Conservation (phyloP, 768 basidiomycete genomes). For the Boletellus sp. region DNA sequence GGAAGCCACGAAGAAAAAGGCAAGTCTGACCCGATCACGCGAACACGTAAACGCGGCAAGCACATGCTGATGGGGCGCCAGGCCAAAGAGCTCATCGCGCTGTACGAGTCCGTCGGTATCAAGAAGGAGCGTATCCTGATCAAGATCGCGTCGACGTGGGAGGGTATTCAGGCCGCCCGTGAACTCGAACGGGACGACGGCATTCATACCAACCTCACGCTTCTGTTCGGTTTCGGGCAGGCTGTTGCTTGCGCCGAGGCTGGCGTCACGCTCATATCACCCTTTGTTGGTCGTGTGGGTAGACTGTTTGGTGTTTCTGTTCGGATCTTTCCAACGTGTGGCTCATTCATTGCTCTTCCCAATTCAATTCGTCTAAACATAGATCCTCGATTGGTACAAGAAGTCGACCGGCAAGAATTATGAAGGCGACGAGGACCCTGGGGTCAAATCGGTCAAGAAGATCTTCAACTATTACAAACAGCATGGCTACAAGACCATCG, state of each 20-base stretch:
- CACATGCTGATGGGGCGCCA: conserved; percentile 22
- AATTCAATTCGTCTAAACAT: conserved; percentile 10
- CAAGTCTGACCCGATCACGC: conserved; percentile 24
- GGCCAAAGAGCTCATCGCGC: conserved; percentile 85
- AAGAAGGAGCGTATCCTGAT: conserved; percentile 92
- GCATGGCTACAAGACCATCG: conserved; percentile 96
- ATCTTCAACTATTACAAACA: conserved; percentile 99
- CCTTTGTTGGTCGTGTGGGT: conserved; percentile 94
- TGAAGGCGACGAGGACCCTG: conserved; percentile 90
- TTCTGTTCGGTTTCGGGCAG: conserved; percentile 97
- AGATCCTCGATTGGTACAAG: conserved; percentile 99
- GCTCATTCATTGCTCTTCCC: not conserved
- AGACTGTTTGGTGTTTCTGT: conserved; percentile 12
- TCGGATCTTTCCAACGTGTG: conserved; percentile 12
- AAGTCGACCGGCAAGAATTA: conserved; percentile 82
- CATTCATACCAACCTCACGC: conserved; percentile 99
- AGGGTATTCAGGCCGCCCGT: conserved; percentile 98
- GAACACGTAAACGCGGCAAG: conserved; percentile 22
- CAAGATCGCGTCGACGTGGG: conserved; percentile 99
- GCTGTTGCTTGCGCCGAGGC: conserved; percentile 99
- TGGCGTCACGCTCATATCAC: conserved; percentile 96
- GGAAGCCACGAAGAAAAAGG: conserved; percentile 86
- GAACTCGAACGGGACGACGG: conserved; percentile 88
- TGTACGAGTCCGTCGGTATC: conserved; percentile 94
- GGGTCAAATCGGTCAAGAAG: conserved; percentile 91